A percentile compares a stretch with the other conserved stretches of the same genome.
phyloP scores from a whole-genome alignment of 2,329 filamentous ascomycete genomes.

The Fusarium irregulare region DNA sequence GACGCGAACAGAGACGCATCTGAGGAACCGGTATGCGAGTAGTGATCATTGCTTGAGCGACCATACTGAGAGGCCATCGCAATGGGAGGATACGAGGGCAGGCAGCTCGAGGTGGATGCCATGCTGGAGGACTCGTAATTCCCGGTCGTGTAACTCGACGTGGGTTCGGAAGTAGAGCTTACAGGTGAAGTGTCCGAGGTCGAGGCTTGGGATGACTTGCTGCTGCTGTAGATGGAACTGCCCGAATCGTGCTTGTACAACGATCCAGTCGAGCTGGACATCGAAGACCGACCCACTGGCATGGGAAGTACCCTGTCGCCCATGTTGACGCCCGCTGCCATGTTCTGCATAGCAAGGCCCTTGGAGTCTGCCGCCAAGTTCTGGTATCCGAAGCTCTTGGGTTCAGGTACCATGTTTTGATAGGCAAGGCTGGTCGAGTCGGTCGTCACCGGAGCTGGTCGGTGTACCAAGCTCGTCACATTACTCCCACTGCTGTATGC shows the following conservation, averaged over 20 bases:
- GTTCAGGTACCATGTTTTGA: conserved; percentile 15
- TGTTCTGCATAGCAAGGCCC: conserved; percentile 38
- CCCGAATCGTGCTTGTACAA: conserved; percentile 46
- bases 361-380: conserved; percentile 26
- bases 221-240: conserved; percentile 40
- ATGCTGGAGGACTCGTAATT: conserved; percentile 42
- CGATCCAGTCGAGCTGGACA: conserved; percentile 35
- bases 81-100: conserved; percentile 35
- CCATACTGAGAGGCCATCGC: conserved; percentile 31
- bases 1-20: conserved; percentile 25
- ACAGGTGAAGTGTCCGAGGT: conserved; percentile 36
- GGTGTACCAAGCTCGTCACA: conserved; percentile 28
- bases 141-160: conserved; percentile 37
- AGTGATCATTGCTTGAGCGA: conserved; percentile 34
- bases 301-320: conserved; percentile 39
- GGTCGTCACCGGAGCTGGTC: conserved; percentile 11
- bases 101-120: conserved; percentile 27
- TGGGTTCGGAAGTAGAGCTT: conserved; percentile 38
- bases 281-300: conserved; percentile 28
- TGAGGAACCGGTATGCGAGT: conserved; percentile 34
- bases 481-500: conserved; percentile 38
- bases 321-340: conserved; percentile 27
- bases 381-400: conserved; percentile 15
- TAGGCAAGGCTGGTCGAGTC: conserved; percentile 16
- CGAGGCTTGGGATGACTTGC: conserved; percentile 35